These are phyloP conservation scores for Lachnellula suecica DNA, from an alignment of 2,329 filamentous ascomycete species.

Conservation along the genomic window DNA sequence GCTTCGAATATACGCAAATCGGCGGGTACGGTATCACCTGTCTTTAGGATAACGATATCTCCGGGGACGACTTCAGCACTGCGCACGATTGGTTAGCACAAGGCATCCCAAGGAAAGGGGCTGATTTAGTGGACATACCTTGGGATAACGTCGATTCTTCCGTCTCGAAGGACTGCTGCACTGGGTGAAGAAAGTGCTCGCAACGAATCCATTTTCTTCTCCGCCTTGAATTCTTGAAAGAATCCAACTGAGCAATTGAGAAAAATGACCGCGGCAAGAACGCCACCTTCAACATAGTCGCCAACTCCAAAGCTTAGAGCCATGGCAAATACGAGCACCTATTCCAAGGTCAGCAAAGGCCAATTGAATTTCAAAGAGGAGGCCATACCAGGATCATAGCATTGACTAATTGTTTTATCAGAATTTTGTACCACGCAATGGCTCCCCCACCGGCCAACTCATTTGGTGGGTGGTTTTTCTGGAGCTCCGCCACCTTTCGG, in stretches of 20 bases:
- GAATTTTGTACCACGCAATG: conserved; percentile 69
- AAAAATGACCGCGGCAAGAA: conserved; percentile 57
- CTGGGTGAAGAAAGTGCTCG: conserved; percentile 54
- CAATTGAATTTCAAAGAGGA: too few species aligned
- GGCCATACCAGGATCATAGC: conserved; percentile 69
- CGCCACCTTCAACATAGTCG: conserved; percentile 57
- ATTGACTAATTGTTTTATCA: conserved; percentile 72
- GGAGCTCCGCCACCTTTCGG: conserved; percentile 56
- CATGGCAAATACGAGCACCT: conserved; percentile 37
- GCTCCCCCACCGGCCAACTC: conserved; percentile 68
- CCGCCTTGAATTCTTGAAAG: conserved; percentile 58
- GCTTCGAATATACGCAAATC: conserved; percentile 63
- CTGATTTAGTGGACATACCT: conserved; percentile 16
- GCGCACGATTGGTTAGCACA: conserved; percentile 34
- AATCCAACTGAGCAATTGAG: conserved; percentile 59
- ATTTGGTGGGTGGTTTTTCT: conserved; percentile 63
- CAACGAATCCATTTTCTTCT: conserved; percentile 58
- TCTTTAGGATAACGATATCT: conserved; percentile 87
- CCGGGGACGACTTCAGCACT: conserved; percentile 61
- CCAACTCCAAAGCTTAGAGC: conserved; percentile 46
- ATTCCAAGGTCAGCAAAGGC: too few species aligned
- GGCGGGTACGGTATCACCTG: conserved; percentile 93
- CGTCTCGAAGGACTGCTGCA: conserved; percentile 55
- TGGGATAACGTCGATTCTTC: conserved; percentile 41
- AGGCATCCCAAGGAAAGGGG: neutral